Conservation (phyloP, 768 basidiomycete species). For the Termitomyces sp. region DNA sequence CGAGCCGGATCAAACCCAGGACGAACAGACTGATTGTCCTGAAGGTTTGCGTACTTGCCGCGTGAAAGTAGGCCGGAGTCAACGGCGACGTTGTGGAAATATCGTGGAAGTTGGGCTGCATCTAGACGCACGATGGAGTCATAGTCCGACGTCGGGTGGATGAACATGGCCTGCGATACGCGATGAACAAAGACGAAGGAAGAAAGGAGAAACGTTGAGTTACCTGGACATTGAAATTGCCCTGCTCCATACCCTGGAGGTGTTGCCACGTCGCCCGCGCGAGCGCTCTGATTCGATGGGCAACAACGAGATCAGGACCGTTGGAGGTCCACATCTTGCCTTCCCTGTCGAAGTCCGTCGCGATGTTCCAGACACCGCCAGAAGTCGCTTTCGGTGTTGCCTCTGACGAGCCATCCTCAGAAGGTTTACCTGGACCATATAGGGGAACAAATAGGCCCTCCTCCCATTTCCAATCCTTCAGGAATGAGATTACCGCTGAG, state of each 20-base stretch:
- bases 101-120: constrained; percentile 61
- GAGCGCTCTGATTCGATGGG: constrained; percentile 67
- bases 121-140: constrained; percentile 82
- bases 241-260: constrained; percentile 51
- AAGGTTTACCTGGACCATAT: constrained; percentile 41
- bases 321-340: constrained; percentile 77
- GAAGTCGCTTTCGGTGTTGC: constrained; percentile 24
- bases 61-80: constrained; percentile 47
- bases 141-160: constrained; percentile 82
- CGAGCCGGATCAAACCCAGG: constrained; percentile 48
- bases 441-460: constrained; percentile 73
- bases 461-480: constrained; percentile 86
- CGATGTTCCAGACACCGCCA: constrained; percentile 70
- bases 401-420: constrained; percentile 21
- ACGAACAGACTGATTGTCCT: constrained; percentile 33
- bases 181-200: constrained; percentile 3
- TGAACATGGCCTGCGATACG: constrained; percentile 68
- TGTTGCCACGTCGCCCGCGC: constrained; percentile 73
- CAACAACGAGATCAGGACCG: constrained; percentile 70
- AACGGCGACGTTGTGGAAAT: constrained; percentile 65
- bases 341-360: constrained; percentile 71
- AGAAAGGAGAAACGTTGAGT: background rate
- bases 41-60: constrained; percentile 48
- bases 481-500: constrained; percentile 63
- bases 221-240: constrained; percentile 61